Percentiles rank a stretch among this genome's conserved stretches.
phyloP scores from a whole-genome alignment of 768 basidiomycete genomes.

The Lactifluus volemus region DNA sequence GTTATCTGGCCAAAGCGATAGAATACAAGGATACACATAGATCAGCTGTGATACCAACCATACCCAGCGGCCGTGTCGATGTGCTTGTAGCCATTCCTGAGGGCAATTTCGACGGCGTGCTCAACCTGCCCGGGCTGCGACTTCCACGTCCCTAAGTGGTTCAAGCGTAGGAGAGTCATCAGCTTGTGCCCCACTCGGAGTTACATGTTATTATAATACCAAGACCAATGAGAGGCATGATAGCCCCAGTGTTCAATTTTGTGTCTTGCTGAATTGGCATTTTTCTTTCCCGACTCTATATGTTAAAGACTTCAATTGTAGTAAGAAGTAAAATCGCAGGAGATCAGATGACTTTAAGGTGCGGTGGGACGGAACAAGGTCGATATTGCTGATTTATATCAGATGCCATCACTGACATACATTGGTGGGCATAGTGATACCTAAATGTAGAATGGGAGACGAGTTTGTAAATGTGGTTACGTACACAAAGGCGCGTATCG shows the following conservation, averaged over 20 bases:
- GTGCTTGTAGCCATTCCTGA: slow-evolving; percentile 66
- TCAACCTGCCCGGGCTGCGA: slow-evolving; percentile 61
- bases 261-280: slow-evolving; percentile 9
- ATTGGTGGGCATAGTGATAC: no score
- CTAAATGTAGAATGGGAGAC: no score
- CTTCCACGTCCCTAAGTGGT: slow-evolving; percentile 63
- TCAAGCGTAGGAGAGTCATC: not conserved
- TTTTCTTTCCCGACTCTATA: not conserved
- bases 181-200: slow-evolving; percentile 10
- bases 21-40: not conserved
- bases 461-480: no score
- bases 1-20: slow-evolving; percentile 33
- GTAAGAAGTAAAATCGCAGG: not conserved
- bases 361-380: no score
- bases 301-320: not conserved
- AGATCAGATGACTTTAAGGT: not conserved
- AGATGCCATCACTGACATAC: no score
- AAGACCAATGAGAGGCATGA: slow-evolving; percentile 44
- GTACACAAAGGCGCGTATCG: no score
- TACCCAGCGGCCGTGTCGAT: slow-evolving; percentile 67
- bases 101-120: slow-evolving; percentile 63
- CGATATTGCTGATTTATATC: no score
- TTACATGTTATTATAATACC: slow-evolving; percentile 50
- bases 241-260: slow-evolving; percentile 67
- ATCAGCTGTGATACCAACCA: slow-evolving; percentile 21